Evolutionary conservation across 2,329 filamentous ascomycete genomes (phyloP).

Genomic region (Bipolaris sorokiniana): DNA sequence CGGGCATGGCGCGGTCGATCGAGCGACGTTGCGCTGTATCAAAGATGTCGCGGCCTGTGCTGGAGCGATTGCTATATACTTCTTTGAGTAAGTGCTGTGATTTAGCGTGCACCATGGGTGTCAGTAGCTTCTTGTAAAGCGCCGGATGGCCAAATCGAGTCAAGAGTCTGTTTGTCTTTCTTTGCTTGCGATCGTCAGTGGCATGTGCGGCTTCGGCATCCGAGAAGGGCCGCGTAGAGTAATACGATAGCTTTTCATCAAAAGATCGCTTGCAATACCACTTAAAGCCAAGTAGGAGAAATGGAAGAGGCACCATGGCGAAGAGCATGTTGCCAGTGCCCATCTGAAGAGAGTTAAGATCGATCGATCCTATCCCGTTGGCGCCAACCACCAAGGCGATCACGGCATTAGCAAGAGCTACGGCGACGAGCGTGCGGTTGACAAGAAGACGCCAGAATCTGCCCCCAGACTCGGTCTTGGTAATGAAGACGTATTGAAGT

Average conservation of each 20-base stretch:
- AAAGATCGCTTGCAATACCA: slow-evolving; percentile 77
- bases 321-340: slow-evolving; percentile 63
- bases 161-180: slow-evolving; percentile 66
- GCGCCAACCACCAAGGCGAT: slow-evolving; percentile 79
- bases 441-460: slow-evolving; percentile 88
- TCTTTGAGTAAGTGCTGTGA: slow-evolving; percentile 83
- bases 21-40: slow-evolving; percentile 32
- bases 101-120: slow-evolving; percentile 89
- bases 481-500: slow-evolving; percentile 82
- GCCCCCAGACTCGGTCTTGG: slow-evolving; percentile 94
- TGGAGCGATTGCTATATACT: slow-evolving; percentile 80
- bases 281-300: slow-evolving; percentile 84
- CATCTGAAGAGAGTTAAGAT: slow-evolving; percentile 23
- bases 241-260: slow-evolving; percentile 80
- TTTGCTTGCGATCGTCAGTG: slow-evolving; percentile 37
- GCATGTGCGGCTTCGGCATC: slow-evolving; percentile 57
- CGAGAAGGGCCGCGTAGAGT: slow-evolving; percentile 65
- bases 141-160: slow-evolving; percentile 88
- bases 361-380: slow-evolving; percentile 60
- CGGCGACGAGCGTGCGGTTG: slow-evolving; percentile 87
- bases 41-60: slow-evolving; percentile 55
- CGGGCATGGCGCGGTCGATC: slow-evolving; percentile 51
- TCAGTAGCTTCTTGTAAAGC: slow-evolving; percentile 68
- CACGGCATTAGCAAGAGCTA: slow-evolving; percentile 77
- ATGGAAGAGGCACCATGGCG: slow-evolving; percentile 73